These are phyloP conservation scores for Auricularia sp. DNA, from an alignment of 768 basidiomycete genomes.

Conservation along the genomic window DNA sequence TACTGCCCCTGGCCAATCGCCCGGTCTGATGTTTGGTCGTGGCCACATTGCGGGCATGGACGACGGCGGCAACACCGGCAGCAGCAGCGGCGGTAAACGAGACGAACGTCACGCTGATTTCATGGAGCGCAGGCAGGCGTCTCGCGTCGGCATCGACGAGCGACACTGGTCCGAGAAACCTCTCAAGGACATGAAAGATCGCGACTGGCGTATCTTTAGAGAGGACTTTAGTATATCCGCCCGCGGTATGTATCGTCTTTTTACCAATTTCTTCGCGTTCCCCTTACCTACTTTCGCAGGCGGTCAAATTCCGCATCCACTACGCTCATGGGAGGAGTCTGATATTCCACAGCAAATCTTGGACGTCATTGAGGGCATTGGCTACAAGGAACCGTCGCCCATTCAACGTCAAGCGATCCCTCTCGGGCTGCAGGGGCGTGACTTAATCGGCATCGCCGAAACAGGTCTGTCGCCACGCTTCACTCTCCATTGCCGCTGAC, in stretches of 20 bases:
- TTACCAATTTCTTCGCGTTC: background rate
- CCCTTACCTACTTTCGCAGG: constrained; percentile 34
- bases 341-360: constrained; percentile 68
- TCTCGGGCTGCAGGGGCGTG: constrained; percentile 93
- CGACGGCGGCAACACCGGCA: constrained; percentile 40
- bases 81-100: constrained; percentile 17
- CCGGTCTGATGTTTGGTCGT: constrained; percentile 81
- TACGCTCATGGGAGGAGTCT: constrained; percentile 89
- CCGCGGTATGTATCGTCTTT: constrained; percentile 43
- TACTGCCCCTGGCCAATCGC: constrained; percentile 65
- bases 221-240: constrained; percentile 97
- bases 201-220: constrained; percentile 98
- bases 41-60: constrained; percentile 82
- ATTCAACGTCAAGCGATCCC: constrained; percentile 99
- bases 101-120: constrained; percentile 61
- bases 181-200: constrained; percentile 85
- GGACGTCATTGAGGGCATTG: constrained; percentile 79
- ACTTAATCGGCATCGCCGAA: constrained; percentile 97
- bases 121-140: constrained; percentile 72
- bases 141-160: constrained; percentile 78
- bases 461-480: constrained; percentile 50
- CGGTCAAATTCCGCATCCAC: constrained; percentile 85
- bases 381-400: constrained; percentile 93
- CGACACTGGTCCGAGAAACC: constrained; percentile 97
- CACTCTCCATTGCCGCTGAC: constrained; percentile 1